Evolutionary conservation across 2,329 filamentous ascomycete species (phyloP).

Genomic region (Chaetothyriales sp.): DNA sequence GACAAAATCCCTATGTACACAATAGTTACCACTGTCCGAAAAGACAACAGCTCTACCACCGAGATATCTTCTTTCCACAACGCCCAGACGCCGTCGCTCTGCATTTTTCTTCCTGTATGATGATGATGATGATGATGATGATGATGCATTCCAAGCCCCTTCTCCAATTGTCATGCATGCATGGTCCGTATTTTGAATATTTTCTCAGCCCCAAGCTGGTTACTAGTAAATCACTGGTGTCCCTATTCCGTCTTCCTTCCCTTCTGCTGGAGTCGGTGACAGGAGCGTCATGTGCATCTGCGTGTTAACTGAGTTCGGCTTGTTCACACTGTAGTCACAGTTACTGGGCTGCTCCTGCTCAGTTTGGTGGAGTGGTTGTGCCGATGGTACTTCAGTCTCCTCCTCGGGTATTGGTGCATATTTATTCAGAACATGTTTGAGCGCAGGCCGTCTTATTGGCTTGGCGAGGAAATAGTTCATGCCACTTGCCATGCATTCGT

Average conservation of each 20-base stretch:
- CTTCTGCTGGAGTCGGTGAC: no score
- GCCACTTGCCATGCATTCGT: conserved; percentile 72
- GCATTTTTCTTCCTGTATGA: background rate
- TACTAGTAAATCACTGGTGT: no score
- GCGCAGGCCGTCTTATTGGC: conserved; percentile 63
- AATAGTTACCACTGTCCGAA: no score
- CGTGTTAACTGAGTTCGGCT: background rate
- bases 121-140: background rate
- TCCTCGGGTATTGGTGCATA: conserved; percentile 70
- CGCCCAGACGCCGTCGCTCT: background rate
- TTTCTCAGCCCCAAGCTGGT: no score
- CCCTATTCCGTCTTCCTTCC: no score
- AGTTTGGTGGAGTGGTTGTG: background rate
- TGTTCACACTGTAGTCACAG: background rate
- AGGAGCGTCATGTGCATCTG: background rate
- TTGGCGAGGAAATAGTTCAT: conserved; percentile 81
- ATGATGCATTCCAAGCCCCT: background rate
- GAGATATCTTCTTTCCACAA: background rate
- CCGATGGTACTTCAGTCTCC: conserved; percentile 25
- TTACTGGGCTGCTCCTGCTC: background rate
- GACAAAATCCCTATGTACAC: no score
- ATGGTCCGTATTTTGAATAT: no score
- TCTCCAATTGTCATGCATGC: background rate
- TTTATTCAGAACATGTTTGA: conserved; percentile 72
- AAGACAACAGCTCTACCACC: background rate